phyloP scores from a whole-genome alignment of 257 asterid genomes.

The Echites panduratus region DNA sequence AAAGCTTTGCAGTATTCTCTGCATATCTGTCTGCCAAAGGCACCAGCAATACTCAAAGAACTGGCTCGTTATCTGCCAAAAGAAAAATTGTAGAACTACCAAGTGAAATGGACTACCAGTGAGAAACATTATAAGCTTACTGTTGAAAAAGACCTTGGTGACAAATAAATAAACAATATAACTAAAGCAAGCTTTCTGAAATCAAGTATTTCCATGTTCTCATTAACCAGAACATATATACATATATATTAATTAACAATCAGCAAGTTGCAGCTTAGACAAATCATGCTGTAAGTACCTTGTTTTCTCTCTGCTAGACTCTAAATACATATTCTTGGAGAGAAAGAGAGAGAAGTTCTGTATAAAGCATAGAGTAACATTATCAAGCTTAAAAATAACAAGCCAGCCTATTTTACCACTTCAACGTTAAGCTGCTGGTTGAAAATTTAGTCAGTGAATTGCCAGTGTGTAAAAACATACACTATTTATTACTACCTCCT shows the following conservation, averaged over 20 bases:
- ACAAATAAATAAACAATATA: neutral
- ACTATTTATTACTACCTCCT: neutral
- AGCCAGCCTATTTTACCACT: neutral
- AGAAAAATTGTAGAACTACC: constrained; percentile 29
- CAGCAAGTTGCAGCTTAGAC: neutral
- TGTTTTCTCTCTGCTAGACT: neutral
- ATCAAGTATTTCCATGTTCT: neutral
- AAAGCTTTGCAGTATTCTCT: constrained; percentile 70
- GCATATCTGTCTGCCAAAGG: constrained; percentile 93
- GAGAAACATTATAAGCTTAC: neutral
- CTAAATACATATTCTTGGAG: neutral
- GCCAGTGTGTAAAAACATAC: neutral
- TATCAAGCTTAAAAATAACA: neutral
- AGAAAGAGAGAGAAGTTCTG: neutral
- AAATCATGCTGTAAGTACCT: neutral
- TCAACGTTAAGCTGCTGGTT: neutral
- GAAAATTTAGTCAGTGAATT: constrained; percentile 2
- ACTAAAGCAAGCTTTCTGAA: neutral
- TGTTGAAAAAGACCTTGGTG: neutral
- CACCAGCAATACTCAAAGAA: constrained; percentile 98
- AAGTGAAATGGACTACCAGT: constrained; percentile 13
- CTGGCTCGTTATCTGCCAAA: constrained; percentile 88
- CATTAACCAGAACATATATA: neutral
- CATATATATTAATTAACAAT: neutral
- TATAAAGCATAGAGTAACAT: neutral